Evolutionary conservation across 176 grass and related monocot species (phyloP).

Genomic region (Oryza punctata): DNA sequence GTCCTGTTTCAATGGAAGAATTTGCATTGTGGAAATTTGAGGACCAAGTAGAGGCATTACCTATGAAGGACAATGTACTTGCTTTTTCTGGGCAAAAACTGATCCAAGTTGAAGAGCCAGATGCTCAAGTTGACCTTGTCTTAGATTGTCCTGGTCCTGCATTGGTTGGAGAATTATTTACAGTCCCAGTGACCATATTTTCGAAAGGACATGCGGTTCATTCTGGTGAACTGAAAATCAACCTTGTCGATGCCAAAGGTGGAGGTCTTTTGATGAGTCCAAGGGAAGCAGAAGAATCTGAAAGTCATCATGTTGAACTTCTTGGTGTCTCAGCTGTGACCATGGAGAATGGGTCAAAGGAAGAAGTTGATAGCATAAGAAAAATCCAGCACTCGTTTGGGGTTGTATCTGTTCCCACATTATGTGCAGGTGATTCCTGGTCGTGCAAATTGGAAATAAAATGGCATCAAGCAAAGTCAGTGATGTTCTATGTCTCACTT

Average conservation of each 20-base stretch:
- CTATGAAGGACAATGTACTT: slow-evolving; percentile 68
- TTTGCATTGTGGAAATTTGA: slow-evolving; percentile 89
- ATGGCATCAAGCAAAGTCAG: slow-evolving; percentile 86
- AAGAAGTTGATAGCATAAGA: slow-evolving; percentile 67
- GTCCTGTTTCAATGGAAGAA: slow-evolving; percentile 92
- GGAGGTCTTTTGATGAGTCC: slow-evolving; percentile 92
- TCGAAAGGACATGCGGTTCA: slow-evolving; percentile 75
- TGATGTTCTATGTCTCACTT: slow-evolving; percentile 95
- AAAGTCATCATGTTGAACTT: slow-evolving; percentile 86
- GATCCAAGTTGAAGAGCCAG: slow-evolving; percentile 86
- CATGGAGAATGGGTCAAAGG: slow-evolving; percentile 51
- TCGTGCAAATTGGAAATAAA: slow-evolving; percentile 92
- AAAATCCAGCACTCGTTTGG: slow-evolving; percentile 94
- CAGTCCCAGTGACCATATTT: slow-evolving; percentile 60
- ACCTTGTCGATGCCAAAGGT: slow-evolving; percentile 93
- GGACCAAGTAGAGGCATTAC: slow-evolving; percentile 64
- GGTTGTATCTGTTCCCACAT: slow-evolving; percentile 75
- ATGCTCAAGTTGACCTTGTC: slow-evolving; percentile 77
- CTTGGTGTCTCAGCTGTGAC: slow-evolving; percentile 65
- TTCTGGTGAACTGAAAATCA: slow-evolving; percentile 97
- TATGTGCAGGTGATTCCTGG: slow-evolving; percentile 71
- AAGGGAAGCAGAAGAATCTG: slow-evolving; percentile 81
- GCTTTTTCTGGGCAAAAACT: slow-evolving; percentile 74
- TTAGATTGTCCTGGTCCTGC: slow-evolving; percentile 67
- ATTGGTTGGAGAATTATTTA: slow-evolving; percentile 88